These are phyloP conservation scores for Pseudogymnoascus sp. DNA, from an alignment of 2,329 filamentous ascomycete species.

Conservation along the genomic window DNA sequence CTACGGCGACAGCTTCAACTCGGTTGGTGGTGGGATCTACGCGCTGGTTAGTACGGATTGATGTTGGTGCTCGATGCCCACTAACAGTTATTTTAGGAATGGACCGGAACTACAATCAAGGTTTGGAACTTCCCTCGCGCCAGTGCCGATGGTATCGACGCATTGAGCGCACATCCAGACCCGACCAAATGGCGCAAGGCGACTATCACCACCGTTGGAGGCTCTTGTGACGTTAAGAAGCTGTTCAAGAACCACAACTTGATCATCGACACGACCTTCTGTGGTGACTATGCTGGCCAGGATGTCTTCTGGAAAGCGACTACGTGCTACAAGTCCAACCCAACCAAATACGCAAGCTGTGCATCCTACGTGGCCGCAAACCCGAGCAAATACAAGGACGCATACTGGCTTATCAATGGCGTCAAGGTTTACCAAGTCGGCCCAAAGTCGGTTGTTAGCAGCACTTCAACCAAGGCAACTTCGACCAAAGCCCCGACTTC, in stretches of 20 bases:
- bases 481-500: not conserved
- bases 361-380: constrained; percentile 62
- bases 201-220: constrained; percentile 47
- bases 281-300: constrained; percentile 73
- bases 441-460: not conserved
- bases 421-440: constrained; percentile 52
- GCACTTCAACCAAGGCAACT: not conserved
- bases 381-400: constrained; percentile 58
- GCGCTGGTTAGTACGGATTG: constrained; percentile 41
- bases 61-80: constrained; percentile 33
- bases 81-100: constrained; percentile 52
- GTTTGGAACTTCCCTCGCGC: constrained; percentile 71
- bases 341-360: constrained; percentile 54
- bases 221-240: constrained; percentile 58
- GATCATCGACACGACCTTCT: constrained; percentile 76
- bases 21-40: constrained; percentile 38
- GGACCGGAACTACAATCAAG: constrained; percentile 57
- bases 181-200: constrained; percentile 61
- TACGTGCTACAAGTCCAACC: constrained; percentile 44
- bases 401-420: constrained; percentile 68
- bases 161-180: constrained; percentile 53
- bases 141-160: constrained; percentile 55
- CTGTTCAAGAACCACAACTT: constrained; percentile 68
- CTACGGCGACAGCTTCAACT: constrained; percentile 21
- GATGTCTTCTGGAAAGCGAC: constrained; percentile 45